phyloP scores from a whole-genome alignment of 352 stramenopile genomes.

The Phytophthora uliginosa region DNA sequence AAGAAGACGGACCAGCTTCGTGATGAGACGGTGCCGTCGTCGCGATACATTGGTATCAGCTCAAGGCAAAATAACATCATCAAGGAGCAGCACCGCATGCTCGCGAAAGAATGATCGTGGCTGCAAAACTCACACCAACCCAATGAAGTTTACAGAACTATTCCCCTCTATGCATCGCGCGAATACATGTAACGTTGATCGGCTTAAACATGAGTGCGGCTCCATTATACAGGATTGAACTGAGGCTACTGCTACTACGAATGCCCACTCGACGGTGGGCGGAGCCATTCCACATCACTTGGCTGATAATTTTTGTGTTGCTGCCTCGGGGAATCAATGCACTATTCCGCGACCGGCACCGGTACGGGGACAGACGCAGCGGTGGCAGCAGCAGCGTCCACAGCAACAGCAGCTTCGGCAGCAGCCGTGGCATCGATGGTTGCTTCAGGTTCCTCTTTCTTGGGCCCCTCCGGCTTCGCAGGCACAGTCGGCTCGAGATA shows the following conservation, averaged over 20 bases:
- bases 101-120: slow-evolving; percentile 46
- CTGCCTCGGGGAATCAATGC: slow-evolving; percentile 11
- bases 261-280: slow-evolving; percentile 4
- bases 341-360: slow-evolving; percentile 39
- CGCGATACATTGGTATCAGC: slow-evolving; percentile 83
- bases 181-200: not conserved
- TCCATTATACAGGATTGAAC: slow-evolving; percentile 36
- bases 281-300: slow-evolving; percentile 22
- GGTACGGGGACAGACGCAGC: slow-evolving; percentile 24
- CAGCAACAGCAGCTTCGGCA: slow-evolving; percentile 30
- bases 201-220: slow-evolving; percentile 17
- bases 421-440: slow-evolving; percentile 34
- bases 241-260: slow-evolving; percentile 35
- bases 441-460: slow-evolving; percentile 17
- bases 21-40: slow-evolving; percentile 73
- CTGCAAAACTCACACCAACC: not conserved
- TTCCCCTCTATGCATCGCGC: not conserved
- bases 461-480: slow-evolving; percentile 26
- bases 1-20: slow-evolving; percentile 45
- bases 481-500: slow-evolving; percentile 29
- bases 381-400: slow-evolving; percentile 23
- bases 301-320: slow-evolving; percentile 14
- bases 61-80: slow-evolving; percentile 79
- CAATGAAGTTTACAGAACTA: slow-evolving; percentile 9
- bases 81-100: slow-evolving; percentile 78